Evolutionary conservation across 192 early-diverging fungal genomes (phyloP), one percentile per base, ranked within the genome.

Genomic region (Dissophora globulifera): DNA sequence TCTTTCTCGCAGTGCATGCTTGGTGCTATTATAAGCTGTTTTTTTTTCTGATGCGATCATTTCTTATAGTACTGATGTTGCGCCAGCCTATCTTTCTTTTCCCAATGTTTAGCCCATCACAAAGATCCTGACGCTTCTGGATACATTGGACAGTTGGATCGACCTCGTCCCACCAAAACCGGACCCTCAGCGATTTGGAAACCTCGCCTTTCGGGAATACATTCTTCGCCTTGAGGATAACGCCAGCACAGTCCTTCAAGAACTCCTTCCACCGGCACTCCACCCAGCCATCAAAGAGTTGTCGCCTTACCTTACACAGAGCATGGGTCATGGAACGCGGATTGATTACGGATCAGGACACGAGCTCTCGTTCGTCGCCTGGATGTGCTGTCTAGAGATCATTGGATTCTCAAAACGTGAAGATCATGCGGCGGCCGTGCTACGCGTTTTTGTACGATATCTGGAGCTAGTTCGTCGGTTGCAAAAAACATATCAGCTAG

Each of bases 301-400:
- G 6, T 67, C 57, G 0, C 69, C 89, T 23, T 98, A 98, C 63
- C 82, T 97, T 31, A 81, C 62, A 0, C 83, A 82, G 23, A 68
- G 81, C 12, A 97, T 98, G 86, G 98, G 98, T 2, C 90, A 99
- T 69, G 84, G 82, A 9, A 94, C 88, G 3, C 86, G 98, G 16
- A 93, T 99, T 19, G 98, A 99, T 79, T 99, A 99, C 75, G 98
- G 98, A 17, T 93, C 89, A 29, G 98, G 98, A 15, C 98, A 99
- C 70, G 98, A 99, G 78, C 82, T 97, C 25, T 87, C 87, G 27
- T 99, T 99, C 78, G 78, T 91, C 3, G 85, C 89, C 10, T 99
- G 91, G 89, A 79, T 99, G 33, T 84, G 85, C 61, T 94, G 92
- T 65, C 79, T 99, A 32, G 86, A 87, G 42, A 81, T 91, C 47